Evolutionary conservation across 2,329 filamentous ascomycete species (phyloP).

Genomic region (Ascochyta rabiei): DNA sequence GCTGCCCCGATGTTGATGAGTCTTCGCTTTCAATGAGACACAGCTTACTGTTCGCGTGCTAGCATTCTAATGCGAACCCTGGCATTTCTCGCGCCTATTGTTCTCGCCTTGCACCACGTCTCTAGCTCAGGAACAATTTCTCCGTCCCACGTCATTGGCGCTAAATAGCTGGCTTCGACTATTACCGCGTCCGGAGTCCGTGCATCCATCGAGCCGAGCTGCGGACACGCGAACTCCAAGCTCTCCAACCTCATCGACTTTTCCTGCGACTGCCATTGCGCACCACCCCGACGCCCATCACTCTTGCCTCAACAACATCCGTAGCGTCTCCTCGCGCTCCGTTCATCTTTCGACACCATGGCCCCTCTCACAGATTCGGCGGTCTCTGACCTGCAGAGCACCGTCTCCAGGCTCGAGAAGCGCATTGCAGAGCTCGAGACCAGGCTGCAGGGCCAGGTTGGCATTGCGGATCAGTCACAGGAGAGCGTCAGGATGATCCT

Average conservation of each 20-base stretch:
- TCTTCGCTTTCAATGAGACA: background rate
- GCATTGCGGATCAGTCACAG: conserved; percentile 49
- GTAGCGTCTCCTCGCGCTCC: conserved; percentile 17
- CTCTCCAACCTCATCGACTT: conserved; percentile 19
- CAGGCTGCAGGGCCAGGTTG: conserved; percentile 59
- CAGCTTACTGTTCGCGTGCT: background rate
- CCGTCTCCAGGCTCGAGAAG: conserved; percentile 81
- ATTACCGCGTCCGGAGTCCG: conserved; percentile 11
- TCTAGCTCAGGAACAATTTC: conserved; percentile 12
- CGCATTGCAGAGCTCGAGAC: conserved; percentile 85
- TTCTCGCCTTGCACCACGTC: background rate
- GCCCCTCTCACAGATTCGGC: conserved; percentile 82
- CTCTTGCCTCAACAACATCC: conserved; percentile 19
- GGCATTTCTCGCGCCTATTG: background rate
- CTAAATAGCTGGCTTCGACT: background rate
- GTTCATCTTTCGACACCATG: conserved; percentile 63
- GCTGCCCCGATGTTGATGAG: background rate
- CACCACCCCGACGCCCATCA: conserved; percentile 19
- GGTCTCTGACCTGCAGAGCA: conserved; percentile 81
- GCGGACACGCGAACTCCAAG: conserved; percentile 18
- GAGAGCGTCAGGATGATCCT: conserved; percentile 91
- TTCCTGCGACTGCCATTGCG: conserved; percentile 32
- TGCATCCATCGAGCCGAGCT: conserved; percentile 20
- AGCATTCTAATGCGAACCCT: no score
- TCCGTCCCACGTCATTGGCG: conserved; percentile 22